Conservation (phyloP, 1,284 basidiomycete species). For the Fomitopsis palustris region DNA sequence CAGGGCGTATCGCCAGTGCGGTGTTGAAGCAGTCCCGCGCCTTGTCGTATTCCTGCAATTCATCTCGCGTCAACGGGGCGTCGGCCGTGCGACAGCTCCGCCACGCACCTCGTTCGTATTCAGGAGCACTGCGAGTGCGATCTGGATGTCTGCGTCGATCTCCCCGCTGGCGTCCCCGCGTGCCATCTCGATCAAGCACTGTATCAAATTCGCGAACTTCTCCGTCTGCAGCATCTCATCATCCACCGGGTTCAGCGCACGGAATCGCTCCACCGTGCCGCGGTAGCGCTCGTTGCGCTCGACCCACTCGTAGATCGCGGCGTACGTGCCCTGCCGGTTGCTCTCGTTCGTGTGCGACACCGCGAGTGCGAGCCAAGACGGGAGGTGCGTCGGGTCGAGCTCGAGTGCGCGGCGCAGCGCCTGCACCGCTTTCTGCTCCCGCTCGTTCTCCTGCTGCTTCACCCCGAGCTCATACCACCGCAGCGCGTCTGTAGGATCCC, state of each 20-base stretch:
- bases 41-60: slow-evolving; percentile 76
- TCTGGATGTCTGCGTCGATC: slow-evolving; percentile 93
- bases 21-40: slow-evolving; percentile 94
- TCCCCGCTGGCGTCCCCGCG: slow-evolving; percentile 48
- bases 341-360: slow-evolving; percentile 94
- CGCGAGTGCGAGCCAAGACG: slow-evolving; percentile 89
- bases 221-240: slow-evolving; percentile 35
- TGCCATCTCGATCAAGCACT: slow-evolving; percentile 69
- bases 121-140: slow-evolving; percentile 91
- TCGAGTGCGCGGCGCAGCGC: slow-evolving; percentile 83
- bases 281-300: slow-evolving; percentile 53
- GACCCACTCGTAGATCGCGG: slow-evolving; percentile 85
- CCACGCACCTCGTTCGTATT: slow-evolving; percentile 80
- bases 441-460: slow-evolving; percentile 98
- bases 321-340: slow-evolving; percentile 68
- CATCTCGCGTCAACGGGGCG: not conserved
- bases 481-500: slow-evolving; percentile 64
- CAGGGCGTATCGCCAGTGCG: slow-evolving; percentile 84
- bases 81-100: not conserved
- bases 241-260: slow-evolving; percentile 31
- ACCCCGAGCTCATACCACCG: slow-evolving; percentile 94
- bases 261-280: slow-evolving; percentile 42
- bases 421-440: slow-evolving; percentile 87
- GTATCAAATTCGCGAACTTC: slow-evolving; percentile 47
- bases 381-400: slow-evolving; percentile 74